Conservation (phyloP, 305 asterid genomes). For the Caryopteris hybrid region DNA sequence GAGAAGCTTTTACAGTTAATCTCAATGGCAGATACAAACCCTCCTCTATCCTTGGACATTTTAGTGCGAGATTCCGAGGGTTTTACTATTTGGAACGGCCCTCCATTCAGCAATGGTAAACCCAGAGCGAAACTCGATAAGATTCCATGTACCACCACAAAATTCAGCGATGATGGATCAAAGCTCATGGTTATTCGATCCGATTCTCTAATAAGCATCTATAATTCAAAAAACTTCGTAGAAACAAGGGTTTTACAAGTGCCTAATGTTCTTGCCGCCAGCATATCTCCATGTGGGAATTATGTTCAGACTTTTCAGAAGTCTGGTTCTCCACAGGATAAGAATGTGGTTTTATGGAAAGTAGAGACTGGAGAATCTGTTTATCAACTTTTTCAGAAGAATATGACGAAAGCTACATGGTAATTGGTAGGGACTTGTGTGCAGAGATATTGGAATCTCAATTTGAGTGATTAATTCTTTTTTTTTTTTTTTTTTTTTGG, state of each 20-base stretch:
- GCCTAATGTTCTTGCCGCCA: conserved; percentile 79
- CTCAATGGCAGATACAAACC: conserved; percentile 54
- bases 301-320: conserved; percentile 90
- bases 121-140: conserved; percentile 61
- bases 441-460: background rate
- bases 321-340: conserved; percentile 57
- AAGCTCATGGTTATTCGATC: conserved; percentile 62
- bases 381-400: conserved; percentile 68
- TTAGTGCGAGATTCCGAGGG: conserved; percentile 75
- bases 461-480: conserved; percentile 16
- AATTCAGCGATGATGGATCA: conserved; percentile 85
- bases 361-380: conserved; percentile 63
- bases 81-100: conserved; percentile 74
- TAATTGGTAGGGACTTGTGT: conserved; percentile 23
- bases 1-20: conserved; percentile 16
- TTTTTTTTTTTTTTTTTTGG: background rate
- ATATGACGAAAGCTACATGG: conserved; percentile 85
- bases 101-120: conserved; percentile 67
- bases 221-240: conserved; percentile 50
- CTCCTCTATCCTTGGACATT: conserved; percentile 59
- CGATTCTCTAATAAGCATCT: conserved; percentile 50
- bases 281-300: conserved; percentile 78
- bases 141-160: conserved; percentile 55
- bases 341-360: conserved; percentile 74
- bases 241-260: conserved; percentile 60